phyloP scores from a whole-genome alignment of 176 grass and related monocot genomes.

The Avena eriantha region DNA sequence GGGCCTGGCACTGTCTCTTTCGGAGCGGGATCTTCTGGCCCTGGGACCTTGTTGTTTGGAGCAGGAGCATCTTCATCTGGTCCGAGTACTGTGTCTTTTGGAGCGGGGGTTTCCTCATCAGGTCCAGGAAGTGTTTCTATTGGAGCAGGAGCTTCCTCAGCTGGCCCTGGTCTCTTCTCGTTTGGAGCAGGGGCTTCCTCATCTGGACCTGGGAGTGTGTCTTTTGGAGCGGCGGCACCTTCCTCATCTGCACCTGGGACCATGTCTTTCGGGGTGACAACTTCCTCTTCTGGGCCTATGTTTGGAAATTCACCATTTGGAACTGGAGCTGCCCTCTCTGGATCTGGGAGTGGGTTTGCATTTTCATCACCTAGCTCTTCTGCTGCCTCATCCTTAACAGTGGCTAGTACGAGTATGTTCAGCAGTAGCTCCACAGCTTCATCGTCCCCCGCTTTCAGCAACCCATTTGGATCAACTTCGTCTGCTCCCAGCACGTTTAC shows the following conservation, averaged over 20 bases:
- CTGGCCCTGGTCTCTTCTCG: slow-evolving; percentile 35
- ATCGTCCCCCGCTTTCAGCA: slow-evolving; percentile 42
- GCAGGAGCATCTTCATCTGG: slow-evolving; percentile 31
- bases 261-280: slow-evolving; percentile 40
- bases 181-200: slow-evolving; percentile 36
- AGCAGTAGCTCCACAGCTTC: slow-evolving; percentile 34
- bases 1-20: slow-evolving; percentile 33
- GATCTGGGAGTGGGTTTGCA: slow-evolving; percentile 43
- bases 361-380: slow-evolving; percentile 63
- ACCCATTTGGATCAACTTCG: slow-evolving; percentile 57
- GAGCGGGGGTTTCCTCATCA: slow-evolving; percentile 11
- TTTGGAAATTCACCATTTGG: slow-evolving; percentile 59
- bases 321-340: slow-evolving; percentile 43
- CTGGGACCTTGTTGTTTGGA: slow-evolving; percentile 1
- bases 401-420: slow-evolving; percentile 42
- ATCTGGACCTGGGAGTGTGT: slow-evolving; percentile 38
- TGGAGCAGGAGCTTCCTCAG: slow-evolving; percentile 36
- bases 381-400: slow-evolving; percentile 36
- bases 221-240: slow-evolving; percentile 19
- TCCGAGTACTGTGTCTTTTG: slow-evolving; percentile 30
- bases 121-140: slow-evolving; percentile 32
- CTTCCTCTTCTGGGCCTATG: slow-evolving; percentile 43
- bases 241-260: slow-evolving; percentile 49
- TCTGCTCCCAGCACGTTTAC: slow-evolving; percentile 48
- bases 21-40: background rate